phyloP scores from a whole-genome alignment of 1,284 basidiomycete genomes.

The Ceratobasidium sp. region DNA sequence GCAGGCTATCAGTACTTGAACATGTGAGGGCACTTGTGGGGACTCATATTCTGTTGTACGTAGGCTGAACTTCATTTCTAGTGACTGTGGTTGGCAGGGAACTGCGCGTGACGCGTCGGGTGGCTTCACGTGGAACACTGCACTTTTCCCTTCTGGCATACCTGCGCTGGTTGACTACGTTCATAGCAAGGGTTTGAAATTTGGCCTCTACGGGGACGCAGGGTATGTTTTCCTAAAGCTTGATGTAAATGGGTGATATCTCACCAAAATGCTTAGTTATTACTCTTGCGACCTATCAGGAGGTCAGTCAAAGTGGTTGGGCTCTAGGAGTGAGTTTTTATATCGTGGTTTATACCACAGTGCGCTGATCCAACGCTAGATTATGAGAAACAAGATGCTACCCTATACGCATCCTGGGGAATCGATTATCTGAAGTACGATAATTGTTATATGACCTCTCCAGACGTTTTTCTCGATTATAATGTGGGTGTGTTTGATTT shows the following conservation, averaged over 20 bases:
- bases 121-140: constrained; percentile 55
- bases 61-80: constrained; percentile 35
- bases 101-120: constrained; percentile 52
- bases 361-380: constrained; percentile 47
- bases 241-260: background rate
- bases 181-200: constrained; percentile 53
- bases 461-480: constrained; percentile 56
- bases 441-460: constrained; percentile 57
- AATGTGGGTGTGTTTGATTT: constrained; percentile 41
- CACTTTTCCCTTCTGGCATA: constrained; percentile 53
- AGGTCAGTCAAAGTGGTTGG: constrained; percentile 55
- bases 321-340: constrained; percentile 40
- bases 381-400: constrained; percentile 55
- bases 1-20: constrained; percentile 55
- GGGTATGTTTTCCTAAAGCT: constrained; percentile 37
- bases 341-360: background rate
- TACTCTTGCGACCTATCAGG: constrained; percentile 56
- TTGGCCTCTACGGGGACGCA: constrained; percentile 56
- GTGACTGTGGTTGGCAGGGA: constrained; percentile 58
- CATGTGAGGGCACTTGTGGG: constrained; percentile 46
- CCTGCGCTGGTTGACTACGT: constrained; percentile 52
- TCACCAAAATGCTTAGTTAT: constrained; percentile 45
- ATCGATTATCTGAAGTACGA: constrained; percentile 61
- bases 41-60: background rate
- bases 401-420: constrained; percentile 56